Conservation (phyloP, 2,329 filamentous ascomycete species). For the Verticillium albo-atrum region DNA sequence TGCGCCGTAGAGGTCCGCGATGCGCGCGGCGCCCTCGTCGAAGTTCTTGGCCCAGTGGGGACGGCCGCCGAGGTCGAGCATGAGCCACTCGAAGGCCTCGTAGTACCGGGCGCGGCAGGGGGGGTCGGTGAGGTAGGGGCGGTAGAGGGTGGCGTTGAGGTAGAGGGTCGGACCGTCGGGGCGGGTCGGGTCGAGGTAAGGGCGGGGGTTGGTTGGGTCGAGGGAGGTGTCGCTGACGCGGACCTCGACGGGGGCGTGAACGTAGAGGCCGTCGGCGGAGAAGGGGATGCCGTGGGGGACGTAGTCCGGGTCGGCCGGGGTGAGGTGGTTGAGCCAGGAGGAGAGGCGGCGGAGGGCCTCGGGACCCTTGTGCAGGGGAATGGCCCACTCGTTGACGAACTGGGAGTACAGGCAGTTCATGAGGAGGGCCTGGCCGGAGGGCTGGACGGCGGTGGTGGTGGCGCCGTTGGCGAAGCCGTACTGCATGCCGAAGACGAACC, state of each 20-base stretch:
- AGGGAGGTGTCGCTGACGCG: conserved; percentile 68
- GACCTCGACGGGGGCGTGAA: conserved; percentile 92
- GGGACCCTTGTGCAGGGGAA: conserved; percentile 80
- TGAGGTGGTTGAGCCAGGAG: conserved; percentile 71
- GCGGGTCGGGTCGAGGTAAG: conserved; percentile 65
- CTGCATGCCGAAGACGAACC: conserved; percentile 97
- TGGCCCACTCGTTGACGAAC: conserved; percentile 96
- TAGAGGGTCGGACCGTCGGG: conserved; percentile 72
- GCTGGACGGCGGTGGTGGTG: conserved; percentile 71
- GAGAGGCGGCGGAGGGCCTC: conserved; percentile 80
- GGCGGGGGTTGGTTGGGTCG: conserved; percentile 27
- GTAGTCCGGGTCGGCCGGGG: conserved; percentile 59
- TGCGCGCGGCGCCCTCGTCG: conserved; percentile 51
- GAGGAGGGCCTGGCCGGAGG: conserved; percentile 72
- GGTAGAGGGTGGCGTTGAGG: conserved; percentile 85
- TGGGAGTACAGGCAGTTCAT: conserved; percentile 99
- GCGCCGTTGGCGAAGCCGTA: conserved; percentile 79
- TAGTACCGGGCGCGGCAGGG: conserved; percentile 76
- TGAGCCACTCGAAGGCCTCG: conserved; percentile 84
- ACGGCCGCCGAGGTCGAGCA: conserved; percentile 75
- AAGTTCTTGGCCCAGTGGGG: conserved; percentile 97
- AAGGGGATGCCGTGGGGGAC: conserved; percentile 70
- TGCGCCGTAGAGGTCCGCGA: conserved; percentile 66
- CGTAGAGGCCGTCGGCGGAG: conserved; percentile 71
- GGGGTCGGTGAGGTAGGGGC: conserved; percentile 74